A percentile compares a stretch with the other conserved stretches of the same genome.
Conservation (phyloP, 345 rosid genomes). For the Clarkia xantiana region DNA sequence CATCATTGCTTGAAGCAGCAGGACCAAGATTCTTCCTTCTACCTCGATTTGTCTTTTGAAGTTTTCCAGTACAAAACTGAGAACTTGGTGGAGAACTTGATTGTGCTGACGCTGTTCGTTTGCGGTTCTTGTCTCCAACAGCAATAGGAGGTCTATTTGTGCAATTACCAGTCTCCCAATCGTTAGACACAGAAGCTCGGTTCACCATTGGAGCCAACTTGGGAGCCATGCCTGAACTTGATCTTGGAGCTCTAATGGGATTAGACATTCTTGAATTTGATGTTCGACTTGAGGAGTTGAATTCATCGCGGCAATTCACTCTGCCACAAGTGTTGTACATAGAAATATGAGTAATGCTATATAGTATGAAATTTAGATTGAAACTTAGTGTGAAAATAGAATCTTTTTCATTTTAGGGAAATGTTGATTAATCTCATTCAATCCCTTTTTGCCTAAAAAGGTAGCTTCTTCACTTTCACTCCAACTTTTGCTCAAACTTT, state of each 20-base stretch:
- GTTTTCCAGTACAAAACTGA: slow-evolving; percentile 70
- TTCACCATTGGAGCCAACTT: slow-evolving; percentile 57
- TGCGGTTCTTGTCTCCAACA: slow-evolving; percentile 56
- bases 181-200: slow-evolving; percentile 45
- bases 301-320: slow-evolving; percentile 52
- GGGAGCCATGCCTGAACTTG: slow-evolving; percentile 45
- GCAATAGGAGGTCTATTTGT: slow-evolving; percentile 53
- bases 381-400: too few species aligned
- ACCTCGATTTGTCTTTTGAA: slow-evolving; percentile 76
- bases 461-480: too few species aligned
- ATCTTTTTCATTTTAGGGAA: too few species aligned
- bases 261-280: slow-evolving; percentile 44
- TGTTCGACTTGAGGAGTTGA: slow-evolving; percentile 56
- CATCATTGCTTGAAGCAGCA: slow-evolving; percentile 52
- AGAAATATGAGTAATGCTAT: too few species aligned
- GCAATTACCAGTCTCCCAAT: slow-evolving; percentile 78
- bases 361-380: too few species aligned
- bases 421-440: too few species aligned
- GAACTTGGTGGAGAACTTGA: slow-evolving; percentile 70
- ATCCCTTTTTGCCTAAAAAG: too few species aligned
- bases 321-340: slow-evolving; percentile 18
- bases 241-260: slow-evolving; percentile 61
- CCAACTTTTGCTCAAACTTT: too few species aligned
- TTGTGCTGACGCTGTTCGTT: slow-evolving; percentile 42
- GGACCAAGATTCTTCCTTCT: slow-evolving; percentile 75